These are phyloP conservation scores for Fraxinus greggii DNA, from an alignment of 305 asterid species.

Conservation along the genomic window DNA sequence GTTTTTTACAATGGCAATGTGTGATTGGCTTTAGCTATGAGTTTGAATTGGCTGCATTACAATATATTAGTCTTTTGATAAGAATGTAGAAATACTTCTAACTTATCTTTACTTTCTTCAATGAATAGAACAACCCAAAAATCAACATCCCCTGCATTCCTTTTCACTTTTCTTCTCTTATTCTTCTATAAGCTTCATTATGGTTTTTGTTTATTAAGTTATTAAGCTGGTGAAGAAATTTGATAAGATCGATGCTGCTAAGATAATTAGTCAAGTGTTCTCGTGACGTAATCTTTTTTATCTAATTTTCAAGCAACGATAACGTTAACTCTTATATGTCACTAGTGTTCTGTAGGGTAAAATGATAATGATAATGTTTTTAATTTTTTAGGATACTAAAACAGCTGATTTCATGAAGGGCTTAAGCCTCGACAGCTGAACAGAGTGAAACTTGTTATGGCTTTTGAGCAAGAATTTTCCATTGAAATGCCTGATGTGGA, in stretches of 20 bases:
- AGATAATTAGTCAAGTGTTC: slow-evolving; percentile 31
- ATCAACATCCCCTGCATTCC: not conserved
- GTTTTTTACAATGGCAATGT: slow-evolving; percentile 45
- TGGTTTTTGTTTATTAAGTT: slow-evolving; percentile 43
- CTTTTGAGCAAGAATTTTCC: slow-evolving; percentile 59
- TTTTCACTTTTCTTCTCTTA: not conserved
- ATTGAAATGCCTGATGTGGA: slow-evolving; percentile 70
- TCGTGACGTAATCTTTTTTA: not conserved
- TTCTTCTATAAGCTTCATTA: not conserved
- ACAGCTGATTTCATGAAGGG: slow-evolving; percentile 71
- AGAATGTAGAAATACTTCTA: not conserved
- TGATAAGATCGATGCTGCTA: slow-evolving; percentile 44
- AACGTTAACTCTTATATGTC: not conserved
- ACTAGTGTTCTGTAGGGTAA: not conserved
- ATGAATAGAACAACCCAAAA: not conserved
- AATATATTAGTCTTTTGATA: not conserved
- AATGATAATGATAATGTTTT: not conserved
- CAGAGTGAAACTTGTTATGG: not conserved
- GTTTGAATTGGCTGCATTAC: not conserved
- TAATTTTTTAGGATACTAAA: slow-evolving; percentile 45
- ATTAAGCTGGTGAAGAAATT: slow-evolving; percentile 55
- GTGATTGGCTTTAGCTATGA: not conserved
- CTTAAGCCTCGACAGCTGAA: slow-evolving; percentile 72
- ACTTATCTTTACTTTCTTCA: not conserved
- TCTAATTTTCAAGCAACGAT: not conserved